These are phyloP conservation scores for sweet orange (Citrus sinensis) DNA, from an alignment of 345 rosid genomes.

Conservation along the genomic window DNA sequence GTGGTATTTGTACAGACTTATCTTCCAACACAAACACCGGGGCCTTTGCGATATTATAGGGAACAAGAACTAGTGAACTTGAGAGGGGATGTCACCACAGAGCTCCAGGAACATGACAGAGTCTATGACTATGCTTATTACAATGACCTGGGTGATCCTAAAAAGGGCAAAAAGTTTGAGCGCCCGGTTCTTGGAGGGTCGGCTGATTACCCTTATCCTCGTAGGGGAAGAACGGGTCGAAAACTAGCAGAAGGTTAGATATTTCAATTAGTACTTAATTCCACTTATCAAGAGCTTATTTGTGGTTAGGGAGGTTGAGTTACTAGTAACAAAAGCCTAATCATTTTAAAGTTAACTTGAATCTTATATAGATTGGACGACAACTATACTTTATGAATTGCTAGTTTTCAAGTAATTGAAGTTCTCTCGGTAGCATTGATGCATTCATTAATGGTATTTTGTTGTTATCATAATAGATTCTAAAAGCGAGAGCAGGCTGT, in stretches of 20 bases:
- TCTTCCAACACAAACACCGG: conserved; percentile 68
- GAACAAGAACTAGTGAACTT: conserved; percentile 56
- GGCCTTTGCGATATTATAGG: conserved; percentile 47
- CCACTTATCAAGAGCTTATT: background rate
- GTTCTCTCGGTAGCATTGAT: background rate
- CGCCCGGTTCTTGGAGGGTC: conserved; percentile 88
- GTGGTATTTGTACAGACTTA: conserved; percentile 44
- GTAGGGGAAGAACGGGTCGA: conserved; percentile 82
- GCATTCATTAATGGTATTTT: background rate
- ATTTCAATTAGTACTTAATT: background rate
- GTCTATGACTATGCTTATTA: conserved; percentile 85
- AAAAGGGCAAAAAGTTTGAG: conserved; percentile 32
- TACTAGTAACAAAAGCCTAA: background rate
- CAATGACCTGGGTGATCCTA: conserved; percentile 70
- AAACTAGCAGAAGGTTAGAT: conserved; percentile 38
- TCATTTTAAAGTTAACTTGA: background rate
- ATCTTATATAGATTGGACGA: background rate
- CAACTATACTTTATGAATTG: background rate
- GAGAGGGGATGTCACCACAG: conserved; percentile 71
- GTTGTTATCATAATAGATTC: conserved; percentile 41
- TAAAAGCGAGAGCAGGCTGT: conserved; percentile 52
- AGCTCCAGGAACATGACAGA: conserved; percentile 75
- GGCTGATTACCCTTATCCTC: conserved; percentile 69
- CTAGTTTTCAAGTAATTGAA: background rate
- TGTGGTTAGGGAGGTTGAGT: background rate